Conservation (phyloP, 2,329 filamentous ascomycete species). For the Colletotrichum spaethianum region DNA sequence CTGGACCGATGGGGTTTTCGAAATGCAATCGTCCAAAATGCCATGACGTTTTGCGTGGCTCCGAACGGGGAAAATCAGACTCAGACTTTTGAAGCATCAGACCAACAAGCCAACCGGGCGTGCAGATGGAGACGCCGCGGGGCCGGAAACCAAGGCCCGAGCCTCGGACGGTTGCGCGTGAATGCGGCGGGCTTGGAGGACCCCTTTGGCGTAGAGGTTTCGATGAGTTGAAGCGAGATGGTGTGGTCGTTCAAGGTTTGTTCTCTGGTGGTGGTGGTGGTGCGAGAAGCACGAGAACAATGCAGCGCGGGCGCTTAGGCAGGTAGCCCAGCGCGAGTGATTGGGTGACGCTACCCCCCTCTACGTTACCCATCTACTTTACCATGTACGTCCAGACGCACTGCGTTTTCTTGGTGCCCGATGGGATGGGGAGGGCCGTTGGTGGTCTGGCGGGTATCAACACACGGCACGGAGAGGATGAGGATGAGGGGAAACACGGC, state of each 20-base stretch:
- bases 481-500: background rate
- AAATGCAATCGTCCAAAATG: background rate
- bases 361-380: background rate
- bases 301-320: conserved; percentile 13
- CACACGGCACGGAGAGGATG: background rate
- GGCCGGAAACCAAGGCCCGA: background rate
- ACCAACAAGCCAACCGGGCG: background rate
- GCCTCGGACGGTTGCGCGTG: background rate
- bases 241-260: conserved; percentile 6
- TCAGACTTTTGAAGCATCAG: background rate
- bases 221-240: background rate
- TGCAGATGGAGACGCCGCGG: background rate
- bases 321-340: conserved; percentile 1
- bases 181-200: background rate
- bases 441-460: conserved; percentile 8
- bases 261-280: background rate
- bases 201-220: background rate
- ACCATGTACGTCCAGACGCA: background rate
- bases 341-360: conserved; percentile 2
- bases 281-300: background rate
- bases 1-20: background rate
- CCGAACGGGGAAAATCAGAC: background rate
- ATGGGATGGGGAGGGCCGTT: conserved; percentile 1
- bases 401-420: conserved; percentile 15
- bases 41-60: background rate